Evolutionary conservation across 257 asterid genomes (phyloP).

Genomic region (Solanum microdontum): DNA sequence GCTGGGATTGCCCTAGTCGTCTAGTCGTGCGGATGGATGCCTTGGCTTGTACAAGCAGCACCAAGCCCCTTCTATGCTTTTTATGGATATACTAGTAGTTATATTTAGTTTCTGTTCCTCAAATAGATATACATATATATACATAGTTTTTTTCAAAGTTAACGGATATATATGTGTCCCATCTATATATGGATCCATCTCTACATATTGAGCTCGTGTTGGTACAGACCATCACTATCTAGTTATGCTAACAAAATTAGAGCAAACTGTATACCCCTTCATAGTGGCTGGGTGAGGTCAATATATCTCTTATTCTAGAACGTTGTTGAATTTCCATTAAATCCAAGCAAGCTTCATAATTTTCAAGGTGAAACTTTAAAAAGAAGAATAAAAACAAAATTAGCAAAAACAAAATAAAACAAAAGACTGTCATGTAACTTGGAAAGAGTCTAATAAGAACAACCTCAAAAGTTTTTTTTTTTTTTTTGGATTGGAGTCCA

Average conservation of each 20-base stretch:
- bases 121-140: too few relatives aligned
- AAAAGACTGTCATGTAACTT: not conserved
- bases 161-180: rapidly evolving
- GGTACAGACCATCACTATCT: too few relatives aligned
- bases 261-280: not conserved
- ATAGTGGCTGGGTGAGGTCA: not conserved
- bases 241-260: not conserved
- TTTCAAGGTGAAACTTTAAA: not conserved
- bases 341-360: not conserved
- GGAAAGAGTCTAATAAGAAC: not conserved
- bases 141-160: too few relatives aligned
- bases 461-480: not conserved
- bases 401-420: not conserved
- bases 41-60: not conserved
- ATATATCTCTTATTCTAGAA: not conserved
- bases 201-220: not conserved
- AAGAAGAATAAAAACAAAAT: not conserved
- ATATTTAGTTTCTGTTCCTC: not conserved
- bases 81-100: too few relatives aligned
- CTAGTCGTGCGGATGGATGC: not conserved
- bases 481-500: not conserved
- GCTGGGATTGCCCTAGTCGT: too few relatives aligned
- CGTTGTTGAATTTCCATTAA: not conserved
- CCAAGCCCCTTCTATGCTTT: not conserved
- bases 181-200: rapidly evolving